Conservation (phyloP, 1,284 basidiomycete species). For the Cryptococcus sp. region DNA sequence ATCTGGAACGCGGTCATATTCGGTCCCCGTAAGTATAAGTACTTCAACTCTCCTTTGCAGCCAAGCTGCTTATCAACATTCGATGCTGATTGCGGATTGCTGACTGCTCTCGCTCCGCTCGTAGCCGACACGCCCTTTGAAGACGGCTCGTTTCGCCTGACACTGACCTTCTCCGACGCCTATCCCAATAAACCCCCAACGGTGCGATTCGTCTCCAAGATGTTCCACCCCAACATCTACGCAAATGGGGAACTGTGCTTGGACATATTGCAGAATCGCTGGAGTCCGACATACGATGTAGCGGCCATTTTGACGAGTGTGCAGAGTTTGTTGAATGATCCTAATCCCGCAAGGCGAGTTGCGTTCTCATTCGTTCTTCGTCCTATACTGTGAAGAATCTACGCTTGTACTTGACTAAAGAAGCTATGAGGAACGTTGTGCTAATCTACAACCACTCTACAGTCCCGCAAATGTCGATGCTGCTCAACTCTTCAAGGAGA, state of each 20-base stretch:
- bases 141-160: constrained; percentile 96
- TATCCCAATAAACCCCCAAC: constrained; percentile 98
- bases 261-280: constrained; percentile 96
- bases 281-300: constrained; percentile 98
- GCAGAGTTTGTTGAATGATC: constrained; percentile 92
- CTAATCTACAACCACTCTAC: constrained; percentile 2
- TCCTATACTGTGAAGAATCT: neutral
- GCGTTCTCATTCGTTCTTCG: neutral
- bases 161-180: constrained; percentile 93
- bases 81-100: neutral
- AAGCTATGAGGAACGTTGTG: neutral
- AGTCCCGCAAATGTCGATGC: constrained; percentile 98
- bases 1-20: constrained; percentile 99
- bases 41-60: neutral
- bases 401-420: neutral
- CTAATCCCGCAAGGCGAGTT: constrained; percentile 79
- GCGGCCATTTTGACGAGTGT: constrained; percentile 96
- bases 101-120: neutral
- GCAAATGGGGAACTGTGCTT: constrained; percentile 96
- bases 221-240: constrained; percentile 99
- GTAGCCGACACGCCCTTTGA: constrained; percentile 97
- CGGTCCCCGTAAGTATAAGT: constrained; percentile 73
- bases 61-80: neutral
- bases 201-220: constrained; percentile 93
- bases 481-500: constrained; percentile 91